These are phyloP conservation scores for Diaporthe velutina DNA, from an alignment of 2,329 filamentous ascomycete species.

Conservation along the genomic window DNA sequence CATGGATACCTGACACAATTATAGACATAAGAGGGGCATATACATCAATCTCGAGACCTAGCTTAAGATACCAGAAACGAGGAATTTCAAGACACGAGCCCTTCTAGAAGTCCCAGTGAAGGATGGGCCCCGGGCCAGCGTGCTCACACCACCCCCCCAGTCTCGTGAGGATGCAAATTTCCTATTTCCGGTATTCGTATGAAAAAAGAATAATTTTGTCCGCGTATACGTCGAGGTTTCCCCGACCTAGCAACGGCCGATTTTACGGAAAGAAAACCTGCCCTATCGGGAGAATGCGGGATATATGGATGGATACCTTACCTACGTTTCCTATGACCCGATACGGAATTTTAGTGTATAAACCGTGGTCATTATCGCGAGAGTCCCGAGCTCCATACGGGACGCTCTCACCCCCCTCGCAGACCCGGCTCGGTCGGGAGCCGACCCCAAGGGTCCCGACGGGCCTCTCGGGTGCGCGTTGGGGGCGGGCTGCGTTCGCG, in stretches of 20 bases:
- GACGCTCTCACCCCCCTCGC: not conserved
- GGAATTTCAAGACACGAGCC: no score
- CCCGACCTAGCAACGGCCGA: not conserved
- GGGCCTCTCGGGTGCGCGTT: not conserved
- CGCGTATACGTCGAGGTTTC: conserved; percentile 10
- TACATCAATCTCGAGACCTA: not conserved
- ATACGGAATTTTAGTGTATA: not conserved
- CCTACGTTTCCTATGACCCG: not conserved
- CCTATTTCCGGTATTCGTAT: not conserved
- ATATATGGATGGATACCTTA: not conserved
- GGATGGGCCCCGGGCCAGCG: not conserved
- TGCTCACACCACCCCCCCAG: not conserved
- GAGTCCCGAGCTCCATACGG: not conserved
- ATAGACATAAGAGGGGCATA: not conserved
- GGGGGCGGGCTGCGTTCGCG: conserved; percentile 2
- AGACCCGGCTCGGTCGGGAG: conserved; percentile 7
- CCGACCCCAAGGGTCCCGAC: not conserved
- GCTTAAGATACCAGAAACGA: not conserved
- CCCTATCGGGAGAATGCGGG: not conserved
- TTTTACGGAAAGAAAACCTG: not conserved
- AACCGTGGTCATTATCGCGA: not conserved
- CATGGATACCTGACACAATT: not conserved
- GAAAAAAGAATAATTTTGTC: not conserved
- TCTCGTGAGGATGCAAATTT: not conserved
- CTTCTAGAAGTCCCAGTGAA: no score